Conservation (phyloP, 2,329 filamentous ascomycete genomes). For the Colletotrichum sp. region DNA sequence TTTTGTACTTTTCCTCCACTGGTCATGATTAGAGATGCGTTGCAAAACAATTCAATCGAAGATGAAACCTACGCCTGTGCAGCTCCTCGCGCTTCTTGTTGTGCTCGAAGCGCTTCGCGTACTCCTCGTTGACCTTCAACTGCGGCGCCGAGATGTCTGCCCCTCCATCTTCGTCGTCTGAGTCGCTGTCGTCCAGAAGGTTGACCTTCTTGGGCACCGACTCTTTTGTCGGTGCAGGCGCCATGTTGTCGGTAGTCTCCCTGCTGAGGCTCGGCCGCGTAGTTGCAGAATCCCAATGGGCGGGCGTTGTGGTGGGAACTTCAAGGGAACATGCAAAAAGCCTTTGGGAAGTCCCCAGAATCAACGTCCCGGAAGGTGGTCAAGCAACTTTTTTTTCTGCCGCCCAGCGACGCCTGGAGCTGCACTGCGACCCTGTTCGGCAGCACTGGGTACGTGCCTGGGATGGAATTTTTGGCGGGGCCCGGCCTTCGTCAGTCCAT, state of each 20-base stretch:
- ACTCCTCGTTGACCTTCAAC: constrained; percentile 90
- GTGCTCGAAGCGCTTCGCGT: constrained; percentile 87
- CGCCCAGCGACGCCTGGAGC: background rate
- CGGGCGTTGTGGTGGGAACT: background rate
- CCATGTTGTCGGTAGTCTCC: background rate
- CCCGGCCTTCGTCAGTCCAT: background rate
- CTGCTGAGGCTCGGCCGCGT: background rate
- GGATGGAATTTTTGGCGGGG: constrained; percentile 24
- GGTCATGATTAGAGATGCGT: background rate
- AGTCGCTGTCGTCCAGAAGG: constrained; percentile 62
- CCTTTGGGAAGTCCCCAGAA: background rate
- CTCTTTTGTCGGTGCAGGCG: background rate
- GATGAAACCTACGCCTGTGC: constrained; percentile 61
- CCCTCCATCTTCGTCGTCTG: constrained; percentile 48
- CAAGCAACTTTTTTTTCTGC: constrained; percentile 22
- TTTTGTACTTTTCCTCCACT: constrained; percentile 88
- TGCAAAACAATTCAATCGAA: background rate
- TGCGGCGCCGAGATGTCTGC: constrained; percentile 35
- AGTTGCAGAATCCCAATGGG: background rate
- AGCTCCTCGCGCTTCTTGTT: constrained; percentile 96
- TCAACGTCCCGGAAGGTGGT: constrained; percentile 5
- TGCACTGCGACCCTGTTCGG: constrained; percentile 1
- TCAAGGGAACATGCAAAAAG: background rate
- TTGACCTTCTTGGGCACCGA: constrained; percentile 44
- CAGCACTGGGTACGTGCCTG: background rate